phyloP scores from a whole-genome alignment of 805 yeast species.

The Groenewaldozyma salmanticensis region DNA sequence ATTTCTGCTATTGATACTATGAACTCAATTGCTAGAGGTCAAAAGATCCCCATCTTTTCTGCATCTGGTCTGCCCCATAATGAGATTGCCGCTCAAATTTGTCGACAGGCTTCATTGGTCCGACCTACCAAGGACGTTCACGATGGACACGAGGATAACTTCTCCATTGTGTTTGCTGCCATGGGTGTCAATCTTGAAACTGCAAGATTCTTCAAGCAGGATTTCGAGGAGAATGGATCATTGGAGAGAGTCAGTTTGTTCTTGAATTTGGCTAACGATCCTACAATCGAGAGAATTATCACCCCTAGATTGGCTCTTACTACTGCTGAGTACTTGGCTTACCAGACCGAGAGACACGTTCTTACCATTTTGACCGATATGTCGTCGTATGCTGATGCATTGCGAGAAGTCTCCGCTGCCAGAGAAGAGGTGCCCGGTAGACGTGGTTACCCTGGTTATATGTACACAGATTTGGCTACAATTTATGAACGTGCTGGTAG shows the following conservation, averaged over 20 bases:
- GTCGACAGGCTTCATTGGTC: constrained; percentile 99
- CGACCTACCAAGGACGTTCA: constrained; percentile 99
- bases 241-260: constrained; percentile 95
- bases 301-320: constrained; percentile 98
- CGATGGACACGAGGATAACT: constrained; percentile 99
- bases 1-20: constrained; percentile 96
- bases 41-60: constrained; percentile 96
- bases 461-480: constrained; percentile 99
- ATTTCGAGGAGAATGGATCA: constrained; percentile 98
- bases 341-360: constrained; percentile 98
- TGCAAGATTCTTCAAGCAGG: constrained; percentile 96
- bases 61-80: constrained; percentile 99
- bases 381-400: constrained; percentile 99
- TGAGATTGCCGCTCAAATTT: constrained; percentile 98
- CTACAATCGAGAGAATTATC: constrained; percentile 98
- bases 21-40: constrained; percentile 99
- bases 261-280: constrained; percentile 96
- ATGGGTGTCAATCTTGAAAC: constrained; percentile 99
- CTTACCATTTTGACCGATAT: constrained; percentile 96
- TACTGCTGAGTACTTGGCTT: constrained; percentile 96
- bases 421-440: constrained; percentile 99
- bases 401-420: constrained; percentile 99
- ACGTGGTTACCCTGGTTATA: constrained; percentile 99
- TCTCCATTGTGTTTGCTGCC: constrained; percentile 98
- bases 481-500: constrained; percentile 99